Evolutionary conservation across 176 grass and related monocot species (phyloP).

Genomic region (Triticum aestivum): IWGSC_CS_RefSeq_v2.1 NC_057798.1:428124895-428125394

Average conservation of each 20-base stretch:
- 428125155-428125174: no score
- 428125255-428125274: conserved; percentile 36
- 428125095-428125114: no score
- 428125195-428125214: neutral
- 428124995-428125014: conserved; percentile 50
- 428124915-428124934: conserved; percentile 40
- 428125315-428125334: neutral
- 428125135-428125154: neutral
- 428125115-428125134: no score
- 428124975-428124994: conserved; percentile 40
- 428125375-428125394: no score
- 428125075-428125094: no score
- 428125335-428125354: neutral
- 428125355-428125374: neutral
- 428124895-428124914: conserved; percentile 36
- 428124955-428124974: conserved; percentile 35
- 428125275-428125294: conserved; percentile 50
- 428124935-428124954: conserved; percentile 58
- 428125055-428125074: no score
- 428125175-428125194: neutral
- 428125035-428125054: conserved; percentile 44
- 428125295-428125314: conserved; percentile 47
- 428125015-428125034: conserved; percentile 50
- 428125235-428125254: neutral
- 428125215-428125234: neutral